Evolutionary conservation across 1,284 basidiomycete species (phyloP), one percentile per base, ranked within the genome.

Genomic region (Singerocomus inundabilis): DNA sequence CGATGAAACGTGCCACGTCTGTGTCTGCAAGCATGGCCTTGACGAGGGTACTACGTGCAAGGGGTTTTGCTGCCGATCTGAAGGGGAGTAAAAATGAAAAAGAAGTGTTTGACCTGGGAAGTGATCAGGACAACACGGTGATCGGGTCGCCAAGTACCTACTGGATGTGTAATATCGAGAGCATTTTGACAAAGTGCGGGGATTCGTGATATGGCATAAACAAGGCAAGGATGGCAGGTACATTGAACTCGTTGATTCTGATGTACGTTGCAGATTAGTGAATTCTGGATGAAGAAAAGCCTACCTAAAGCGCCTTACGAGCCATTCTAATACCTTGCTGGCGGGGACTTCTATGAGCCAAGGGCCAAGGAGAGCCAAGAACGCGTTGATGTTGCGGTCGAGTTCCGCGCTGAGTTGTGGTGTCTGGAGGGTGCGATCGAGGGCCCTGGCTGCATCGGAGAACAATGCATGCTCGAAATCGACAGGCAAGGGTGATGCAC

Each of bases 131-230:
- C 6, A 24, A 31, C 12, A 29, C 15, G 16, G 9, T 7, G 12
- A 16, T 4, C 16, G 1, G 2, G 8, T 18, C 5, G 21, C 36
- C 1, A 30, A 38, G 13, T 25, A 70, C 82, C 21, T 57, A 89
- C 85, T 79, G 76, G 46, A 97, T 77, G 57, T 88, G 83, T 51
- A 93, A 73, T 60, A 98, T 94, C 5, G 88, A 85, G 35, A 97
- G 76, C 79, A 98, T 91, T 65, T 96, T 95, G 8, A 88, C 81
- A 68, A 99, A 99, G 66, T 98, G 94, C 0, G 90, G 86, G 3
- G 96, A 93, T 58, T 94, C 91, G 63, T 98, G 93, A 66, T 96
- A 98, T 0, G 97, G 97, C 26, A 98, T 71, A 70, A 98, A 98
- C 16, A 93, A 75, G 12, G 85, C 73, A 6, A 99, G 76, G 18